Percentiles rank a stretch among this genome's conserved stretches.
Evolutionary conservation across 1,284 basidiomycete genomes (phyloP).

Genomic region (Ustilago trichophora): DNA sequence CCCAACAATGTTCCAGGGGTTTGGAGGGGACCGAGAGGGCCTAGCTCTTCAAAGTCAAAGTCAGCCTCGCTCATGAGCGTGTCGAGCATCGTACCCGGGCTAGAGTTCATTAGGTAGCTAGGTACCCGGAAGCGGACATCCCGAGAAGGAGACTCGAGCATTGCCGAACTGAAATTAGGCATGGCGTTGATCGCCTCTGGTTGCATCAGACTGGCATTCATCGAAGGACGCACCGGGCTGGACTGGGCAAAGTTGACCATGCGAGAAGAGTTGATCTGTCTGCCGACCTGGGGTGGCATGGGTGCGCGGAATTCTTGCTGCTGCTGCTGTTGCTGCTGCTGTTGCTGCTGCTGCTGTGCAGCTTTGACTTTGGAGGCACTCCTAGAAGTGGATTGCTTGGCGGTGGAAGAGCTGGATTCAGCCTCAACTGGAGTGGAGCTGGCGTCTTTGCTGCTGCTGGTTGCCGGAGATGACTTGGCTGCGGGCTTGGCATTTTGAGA

Average conservation of each 20-base stretch:
- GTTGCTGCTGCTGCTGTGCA: too few relatives aligned
- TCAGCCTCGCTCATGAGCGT: slow-evolving; percentile 59
- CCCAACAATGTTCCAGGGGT: slow-evolving; percentile 39
- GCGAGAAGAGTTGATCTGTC: slow-evolving; percentile 8
- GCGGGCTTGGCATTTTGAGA: slow-evolving; percentile 10
- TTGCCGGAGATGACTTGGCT: slow-evolving; percentile 14
- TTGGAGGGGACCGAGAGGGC: slow-evolving; percentile 27
- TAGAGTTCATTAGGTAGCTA: slow-evolving; percentile 57
- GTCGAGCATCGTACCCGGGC: slow-evolving; percentile 60
- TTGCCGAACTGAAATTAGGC: slow-evolving; percentile 5
- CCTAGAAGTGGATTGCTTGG: too few relatives aligned
- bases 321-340: too few relatives aligned
- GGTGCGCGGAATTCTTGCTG: slow-evolving; percentile 24
- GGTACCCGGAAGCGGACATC: slow-evolving; percentile 53
- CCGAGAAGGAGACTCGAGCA: slow-evolving; percentile 38
- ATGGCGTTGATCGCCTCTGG: slow-evolving; percentile 19
- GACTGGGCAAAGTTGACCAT: slow-evolving; percentile 48
- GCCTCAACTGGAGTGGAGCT: background rate
- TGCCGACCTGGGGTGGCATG: slow-evolving; percentile 9
- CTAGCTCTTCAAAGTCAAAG: slow-evolving; percentile 54
- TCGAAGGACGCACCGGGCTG: slow-evolving; percentile 42
- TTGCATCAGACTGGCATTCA: slow-evolving; percentile 34
- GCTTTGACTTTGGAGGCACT: too few relatives aligned
- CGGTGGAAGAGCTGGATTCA: background rate
- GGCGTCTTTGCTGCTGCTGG: slow-evolving; percentile 4